Percentiles rank a stretch among this genome's conserved stretches.
Conservation (phyloP, 805 yeast genomes). For the Torulaspora indica region DNA sequence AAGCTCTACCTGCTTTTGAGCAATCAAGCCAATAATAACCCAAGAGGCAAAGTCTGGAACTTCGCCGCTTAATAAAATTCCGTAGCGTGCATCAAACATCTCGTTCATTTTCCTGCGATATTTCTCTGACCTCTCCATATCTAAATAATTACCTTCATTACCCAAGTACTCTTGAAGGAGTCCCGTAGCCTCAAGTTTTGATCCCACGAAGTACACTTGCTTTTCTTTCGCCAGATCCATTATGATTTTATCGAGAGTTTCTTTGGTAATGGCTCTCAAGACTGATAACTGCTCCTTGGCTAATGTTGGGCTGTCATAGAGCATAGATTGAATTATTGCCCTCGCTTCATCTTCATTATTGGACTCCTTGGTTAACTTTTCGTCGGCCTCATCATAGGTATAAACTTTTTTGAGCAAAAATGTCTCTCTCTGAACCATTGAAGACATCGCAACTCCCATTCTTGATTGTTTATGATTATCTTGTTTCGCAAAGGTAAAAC, state of each 20-base stretch:
- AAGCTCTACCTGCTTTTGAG: constrained; percentile 40
- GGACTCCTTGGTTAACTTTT: constrained; percentile 2
- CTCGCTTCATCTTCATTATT: constrained; percentile 28
- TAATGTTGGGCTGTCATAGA: constrained; percentile 30
- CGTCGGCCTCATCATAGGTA: constrained; percentile 15
- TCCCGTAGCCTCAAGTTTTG: constrained; percentile 36
- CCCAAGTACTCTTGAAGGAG: constrained; percentile 24
- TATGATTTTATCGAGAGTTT: constrained; percentile 44
- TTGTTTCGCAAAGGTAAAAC: constrained; percentile 42
- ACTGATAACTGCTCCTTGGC: constrained; percentile 31
- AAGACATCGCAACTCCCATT: constrained; percentile 48
- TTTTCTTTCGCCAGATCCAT: constrained; percentile 45
- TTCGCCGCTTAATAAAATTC: constrained; percentile 49
- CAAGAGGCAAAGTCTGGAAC: constrained; percentile 60
- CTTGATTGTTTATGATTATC: constrained; percentile 25
- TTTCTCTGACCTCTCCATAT: constrained; percentile 44
- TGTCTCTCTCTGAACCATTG: constrained; percentile 70
- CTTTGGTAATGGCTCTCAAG: constrained; percentile 43
- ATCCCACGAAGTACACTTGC: constrained; percentile 48
- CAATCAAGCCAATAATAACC: constrained; percentile 51
- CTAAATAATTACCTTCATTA: constrained; percentile 30
- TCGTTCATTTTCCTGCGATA: constrained; percentile 44
- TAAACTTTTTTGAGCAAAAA: constrained; percentile 40
- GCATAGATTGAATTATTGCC: constrained; percentile 35
- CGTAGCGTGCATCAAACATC: constrained; percentile 46